Evolutionary conservation across 768 basidiomycete species (phyloP).

Genomic region (Mycena rebaudengoi): DNA sequence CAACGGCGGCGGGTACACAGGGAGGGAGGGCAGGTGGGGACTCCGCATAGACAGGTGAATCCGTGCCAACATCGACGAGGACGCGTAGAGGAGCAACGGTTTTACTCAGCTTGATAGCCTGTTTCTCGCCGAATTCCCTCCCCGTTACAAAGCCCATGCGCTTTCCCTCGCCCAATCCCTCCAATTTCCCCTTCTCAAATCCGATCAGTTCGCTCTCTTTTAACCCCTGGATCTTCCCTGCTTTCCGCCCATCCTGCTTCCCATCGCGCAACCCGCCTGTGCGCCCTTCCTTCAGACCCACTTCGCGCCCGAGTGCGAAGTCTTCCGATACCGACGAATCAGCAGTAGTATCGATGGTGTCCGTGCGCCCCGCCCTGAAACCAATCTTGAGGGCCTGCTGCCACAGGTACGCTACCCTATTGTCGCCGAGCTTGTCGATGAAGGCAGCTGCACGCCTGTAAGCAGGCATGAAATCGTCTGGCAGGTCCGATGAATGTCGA

Average conservation of each 20-base stretch:
- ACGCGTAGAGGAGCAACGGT: background rate
- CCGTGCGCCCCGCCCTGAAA: background rate
- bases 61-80: background rate
- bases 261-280: conserved; percentile 2
- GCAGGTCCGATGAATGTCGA: background rate
- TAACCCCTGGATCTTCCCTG: conserved; percentile 2
- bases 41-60: background rate
- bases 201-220: background rate
- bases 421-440: background rate
- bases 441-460: background rate
- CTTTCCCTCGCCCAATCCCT: conserved; percentile 5
- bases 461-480: background rate
- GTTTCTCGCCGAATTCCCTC: conserved; percentile 2
- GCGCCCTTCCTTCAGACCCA: background rate
- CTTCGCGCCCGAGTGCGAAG: background rate
- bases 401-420: background rate
- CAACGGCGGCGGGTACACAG: background rate
- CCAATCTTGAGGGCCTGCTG: background rate
- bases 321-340: background rate
- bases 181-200: background rate
- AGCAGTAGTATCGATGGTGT: background rate
- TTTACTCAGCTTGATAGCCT: background rate
- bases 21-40: background rate
- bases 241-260: background rate
- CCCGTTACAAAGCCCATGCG: background rate